A percentile compares a stretch with the other conserved stretches of the same genome.
Evolutionary conservation across 2,329 filamentous ascomycete species (phyloP).

Genomic region (Zymoseptoria ardabiliae): DNA sequence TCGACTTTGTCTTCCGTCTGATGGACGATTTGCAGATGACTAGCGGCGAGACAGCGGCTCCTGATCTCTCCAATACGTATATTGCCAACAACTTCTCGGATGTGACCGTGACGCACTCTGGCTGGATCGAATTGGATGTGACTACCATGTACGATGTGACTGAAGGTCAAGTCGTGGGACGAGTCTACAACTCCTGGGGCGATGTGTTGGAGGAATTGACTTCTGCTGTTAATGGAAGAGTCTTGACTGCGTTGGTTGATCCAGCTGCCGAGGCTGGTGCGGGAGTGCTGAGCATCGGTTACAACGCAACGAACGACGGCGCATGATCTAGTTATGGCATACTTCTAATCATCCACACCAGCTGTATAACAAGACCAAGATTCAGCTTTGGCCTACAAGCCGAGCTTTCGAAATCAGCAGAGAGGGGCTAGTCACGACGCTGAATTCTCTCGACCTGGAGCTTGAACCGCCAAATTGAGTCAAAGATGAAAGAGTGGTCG

Average conservation of each 20-base stretch:
- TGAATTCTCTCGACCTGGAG: too few species aligned
- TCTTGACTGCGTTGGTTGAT: conserved; percentile 31
- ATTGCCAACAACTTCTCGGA: conserved; percentile 28
- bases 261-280: conserved; percentile 31
- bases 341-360: too few species aligned
- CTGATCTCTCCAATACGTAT: conserved; percentile 16
- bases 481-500: too few species aligned
- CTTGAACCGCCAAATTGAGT: too few species aligned
- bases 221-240: conserved; percentile 28
- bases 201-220: conserved; percentile 31
- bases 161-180: conserved; percentile 32
- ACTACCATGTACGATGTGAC: conserved; percentile 29
- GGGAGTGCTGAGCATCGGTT: conserved; percentile 31
- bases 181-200: conserved; percentile 31
- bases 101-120: conserved; percentile 28
- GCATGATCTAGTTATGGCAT: too few species aligned
- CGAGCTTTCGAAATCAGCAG: too few species aligned
- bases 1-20: conserved; percentile 26
- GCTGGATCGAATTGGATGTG: conserved; percentile 23
- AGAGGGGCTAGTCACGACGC: too few species aligned
- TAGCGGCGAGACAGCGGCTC: not conserved
- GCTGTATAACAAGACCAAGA: too few species aligned
- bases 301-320: conserved; percentile 26
- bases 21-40: conserved; percentile 24
- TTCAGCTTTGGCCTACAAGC: too few species aligned